Base-by-base conservation (phyloP, 23 red algal species). In the Pyropia haitanensis region DNA sequence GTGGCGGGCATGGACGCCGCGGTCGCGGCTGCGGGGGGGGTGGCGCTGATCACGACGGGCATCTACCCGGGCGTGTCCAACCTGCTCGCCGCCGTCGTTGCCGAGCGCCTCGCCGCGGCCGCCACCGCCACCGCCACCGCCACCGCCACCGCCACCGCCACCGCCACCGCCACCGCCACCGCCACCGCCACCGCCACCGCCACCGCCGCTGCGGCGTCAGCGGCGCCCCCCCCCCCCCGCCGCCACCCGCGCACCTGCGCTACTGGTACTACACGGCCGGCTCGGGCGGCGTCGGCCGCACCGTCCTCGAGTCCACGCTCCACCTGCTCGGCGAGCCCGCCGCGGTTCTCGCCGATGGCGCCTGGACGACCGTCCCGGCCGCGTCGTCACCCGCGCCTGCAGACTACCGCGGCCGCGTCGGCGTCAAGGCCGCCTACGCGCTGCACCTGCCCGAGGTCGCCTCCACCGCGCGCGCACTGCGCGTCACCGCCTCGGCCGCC, bases 1-100 rank as follows among this genome's bases (percentile, higher is more conserved):
- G 29, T 49, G 44, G 33, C 21, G 15, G 54, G 54, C 49, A 21
- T 71, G 54, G 24, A 28, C 25, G 78, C 67, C 7, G 14, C 5
- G 19, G 15, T 34, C 33, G 19, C 21, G 3, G 14, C 4, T 19
- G 50, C 65, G 18, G 74, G 74, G 44, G 66, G 56, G 20, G 61
- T 49, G 20, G 79, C 79, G 6, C 53, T 78, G 33, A 73, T 95
- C 26, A 69, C 71, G 16, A 87, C 89, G 12, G 89, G 89, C 27
- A 86, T 86, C 19, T 95, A 86, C 23, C 89, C 89, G 13, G 89
- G 89, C 18, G 26, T 95, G 13, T 80, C 72, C 60, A 95, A 95
- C 39, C 65, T 87, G 26, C 71, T 95, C 55, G 89, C 89, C 16
- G 75, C 73, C 3, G 75, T 74, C 15, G 72, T 57, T 17, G 58